phyloP scores from a whole-genome alignment of 495 filamentous ascomycete genomes.

The Sordaria brevicollis region DNA sequence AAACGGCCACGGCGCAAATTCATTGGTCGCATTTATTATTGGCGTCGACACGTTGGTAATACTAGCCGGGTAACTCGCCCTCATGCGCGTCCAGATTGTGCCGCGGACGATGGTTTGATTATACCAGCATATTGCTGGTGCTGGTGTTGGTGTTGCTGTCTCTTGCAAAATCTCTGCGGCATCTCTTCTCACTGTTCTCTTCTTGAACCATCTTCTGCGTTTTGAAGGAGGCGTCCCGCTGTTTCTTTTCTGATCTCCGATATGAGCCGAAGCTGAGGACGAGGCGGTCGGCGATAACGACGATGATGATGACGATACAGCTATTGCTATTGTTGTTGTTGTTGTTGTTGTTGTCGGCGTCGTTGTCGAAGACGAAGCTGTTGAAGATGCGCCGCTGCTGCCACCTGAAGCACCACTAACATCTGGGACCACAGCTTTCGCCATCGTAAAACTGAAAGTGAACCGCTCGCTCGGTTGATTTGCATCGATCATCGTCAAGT shows the following conservation, averaged over 20 bases:
- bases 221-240: neutral
- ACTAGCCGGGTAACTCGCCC: slow-evolving; percentile 25
- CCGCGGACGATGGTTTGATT: slow-evolving; percentile 38
- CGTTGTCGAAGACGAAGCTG: neutral
- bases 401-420: slow-evolving; percentile 16
- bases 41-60: neutral
- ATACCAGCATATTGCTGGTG: slow-evolving; percentile 36
- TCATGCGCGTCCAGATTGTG: slow-evolving; percentile 42
- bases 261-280: neutral
- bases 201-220: neutral
- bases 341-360: neutral
- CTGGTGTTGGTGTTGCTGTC: neutral
- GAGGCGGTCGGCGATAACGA: too few relatives aligned
- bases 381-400: neutral
- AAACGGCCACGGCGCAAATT: slow-evolving; percentile 36
- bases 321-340: neutral
- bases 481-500: slow-evolving; percentile 61
- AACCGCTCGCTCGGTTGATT: slow-evolving; percentile 50
- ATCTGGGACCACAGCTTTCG: slow-evolving; percentile 34
- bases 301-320: neutral
- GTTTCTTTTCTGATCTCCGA: neutral
- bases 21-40: slow-evolving; percentile 3
- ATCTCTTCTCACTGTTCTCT: neutral
- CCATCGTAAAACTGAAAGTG: slow-evolving; percentile 33
- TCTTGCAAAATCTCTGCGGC: neutral